Evolutionary conservation across 148 eudicot species (phyloP), one percentile per base, ranked within the genome.

Genomic region (Amaranthus palmeri): DNA sequence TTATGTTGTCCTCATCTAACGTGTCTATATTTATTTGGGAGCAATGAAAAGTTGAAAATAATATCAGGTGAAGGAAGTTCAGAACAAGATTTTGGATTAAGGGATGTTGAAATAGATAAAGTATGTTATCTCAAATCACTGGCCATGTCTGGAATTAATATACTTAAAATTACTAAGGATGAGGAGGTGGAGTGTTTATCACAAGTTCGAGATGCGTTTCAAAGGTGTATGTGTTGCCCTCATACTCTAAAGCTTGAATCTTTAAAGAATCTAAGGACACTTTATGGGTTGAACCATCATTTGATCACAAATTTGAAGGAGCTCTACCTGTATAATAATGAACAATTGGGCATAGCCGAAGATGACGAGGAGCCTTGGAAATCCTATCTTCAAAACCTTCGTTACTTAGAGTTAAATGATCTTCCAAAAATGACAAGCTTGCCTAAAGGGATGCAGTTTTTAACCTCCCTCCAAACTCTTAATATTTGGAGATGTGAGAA

Each of bases 381-480:
- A 67, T n/a, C 69, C 72, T 15, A 74, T 3, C 15, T 6, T 44
- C 55, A 48, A 18, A 51, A 40, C 58, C 82, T 79, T 36, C 76
- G 47, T 61, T 44, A 58, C 36, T 50, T 75, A 46, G 3, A 14
- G 10, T 71, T 79, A 7, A 0, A 11, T 3, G 10, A 0, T 3
- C 62, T 79, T 6, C 4, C 7, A 0, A 49, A 40, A 12, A 5
- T 74, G 72, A 40, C 15, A 41, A 18, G 2, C 6, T 75, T 74
- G 8, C 78, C 75, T 0, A 7, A 25, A 6, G 74, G 82, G 36
- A 46, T 79, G 65, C 58, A 67, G 47, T 14, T 62, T 51, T 61
- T 79, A 49, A 69, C 78, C 63, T 10, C 74, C 67, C 78, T 79
- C 54, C 53, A 42, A 7, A 44, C 47, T 18, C 69, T 78, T 40